Conservation (phyloP, 257 asterid genomes). For the Solanum habrochaites region DNA sequence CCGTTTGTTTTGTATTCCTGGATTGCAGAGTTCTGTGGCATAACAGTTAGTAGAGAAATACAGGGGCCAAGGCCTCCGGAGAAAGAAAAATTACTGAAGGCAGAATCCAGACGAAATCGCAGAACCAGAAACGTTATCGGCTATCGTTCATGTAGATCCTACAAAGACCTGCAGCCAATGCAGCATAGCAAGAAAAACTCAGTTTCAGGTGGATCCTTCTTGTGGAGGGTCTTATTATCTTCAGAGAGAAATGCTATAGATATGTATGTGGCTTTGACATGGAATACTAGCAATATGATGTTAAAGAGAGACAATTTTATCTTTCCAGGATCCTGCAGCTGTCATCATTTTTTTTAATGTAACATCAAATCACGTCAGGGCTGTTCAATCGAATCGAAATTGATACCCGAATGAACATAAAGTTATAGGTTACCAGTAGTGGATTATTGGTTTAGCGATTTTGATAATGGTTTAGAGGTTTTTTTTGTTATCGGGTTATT, state of each 20-base stretch:
- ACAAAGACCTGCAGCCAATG: constrained; percentile 57
- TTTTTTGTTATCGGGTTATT: too few species aligned
- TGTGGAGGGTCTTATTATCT: constrained; percentile 65
- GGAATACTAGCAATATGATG: constrained; percentile 15
- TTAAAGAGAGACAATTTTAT: not conserved
- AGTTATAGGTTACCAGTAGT: too few species aligned
- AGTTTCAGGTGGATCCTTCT: constrained; percentile 71
- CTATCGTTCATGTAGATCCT: constrained; percentile 78
- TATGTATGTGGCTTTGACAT: constrained; percentile 58
- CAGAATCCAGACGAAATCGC: constrained; percentile 62
- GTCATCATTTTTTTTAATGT: not conserved
- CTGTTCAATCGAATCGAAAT: too few species aligned
- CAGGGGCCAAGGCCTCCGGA: constrained; percentile 65
- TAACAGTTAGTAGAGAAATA: constrained; percentile 55
- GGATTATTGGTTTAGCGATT: too few species aligned
- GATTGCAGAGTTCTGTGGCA: too few species aligned
- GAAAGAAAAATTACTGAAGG: constrained; percentile 65
- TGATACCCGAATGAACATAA: too few species aligned
- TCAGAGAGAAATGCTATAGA: constrained; percentile 68
- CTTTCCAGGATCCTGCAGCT: not conserved
- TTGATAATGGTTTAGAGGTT: too few species aligned
- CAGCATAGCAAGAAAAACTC: constrained; percentile 59
- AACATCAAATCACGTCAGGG: too few species aligned
- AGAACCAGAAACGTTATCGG: constrained; percentile 49
- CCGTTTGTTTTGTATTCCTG: too few species aligned